A percentile compares a stretch with the other conserved stretches of the same genome.
Evolutionary conservation across 192 early-diverging fungal species (phyloP).

Genomic region (Diversispora eburnea): DNA sequence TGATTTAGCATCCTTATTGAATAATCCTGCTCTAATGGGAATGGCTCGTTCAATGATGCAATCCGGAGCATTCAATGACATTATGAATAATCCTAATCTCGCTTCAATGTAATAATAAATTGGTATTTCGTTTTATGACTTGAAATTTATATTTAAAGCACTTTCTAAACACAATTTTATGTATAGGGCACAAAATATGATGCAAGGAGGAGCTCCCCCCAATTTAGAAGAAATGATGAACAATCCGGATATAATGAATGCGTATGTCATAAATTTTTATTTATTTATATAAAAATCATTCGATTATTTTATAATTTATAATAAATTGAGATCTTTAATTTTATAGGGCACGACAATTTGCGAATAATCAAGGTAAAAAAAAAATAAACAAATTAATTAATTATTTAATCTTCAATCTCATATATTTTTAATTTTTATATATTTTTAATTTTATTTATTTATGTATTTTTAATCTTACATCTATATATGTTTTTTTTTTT

Average conservation of each 20-base stretch:
- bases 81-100: slow-evolving; percentile 91
- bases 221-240: slow-evolving; percentile 63
- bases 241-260: slow-evolving; percentile 64
- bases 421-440: too few relatives aligned
- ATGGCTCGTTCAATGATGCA: slow-evolving; percentile 95
- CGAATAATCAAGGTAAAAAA: slow-evolving; percentile 31
- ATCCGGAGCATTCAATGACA: slow-evolving; percentile 70
- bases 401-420: too few relatives aligned
- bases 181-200: slow-evolving; percentile 72
- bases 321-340: neutral
- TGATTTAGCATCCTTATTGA: slow-evolving; percentile 81
- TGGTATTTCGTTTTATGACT: slow-evolving; percentile 5
- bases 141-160: neutral
- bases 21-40: slow-evolving; percentile 91
- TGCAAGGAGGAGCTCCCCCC: slow-evolving; percentile 60
- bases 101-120: slow-evolving; percentile 64
- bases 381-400: too few relatives aligned
- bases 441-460: too few relatives aligned
- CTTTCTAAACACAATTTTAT: neutral
- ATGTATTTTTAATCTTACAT: too few relatives aligned
- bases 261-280: slow-evolving; percentile 33
- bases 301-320: neutral
- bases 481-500: too few relatives aligned
- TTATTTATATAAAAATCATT: neutral
- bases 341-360: slow-evolving; percentile 46